These are phyloP conservation scores for Chlamydomonas eustigma DNA, from an alignment of 139 green algal genomes.

Conservation along the genomic window DNA sequence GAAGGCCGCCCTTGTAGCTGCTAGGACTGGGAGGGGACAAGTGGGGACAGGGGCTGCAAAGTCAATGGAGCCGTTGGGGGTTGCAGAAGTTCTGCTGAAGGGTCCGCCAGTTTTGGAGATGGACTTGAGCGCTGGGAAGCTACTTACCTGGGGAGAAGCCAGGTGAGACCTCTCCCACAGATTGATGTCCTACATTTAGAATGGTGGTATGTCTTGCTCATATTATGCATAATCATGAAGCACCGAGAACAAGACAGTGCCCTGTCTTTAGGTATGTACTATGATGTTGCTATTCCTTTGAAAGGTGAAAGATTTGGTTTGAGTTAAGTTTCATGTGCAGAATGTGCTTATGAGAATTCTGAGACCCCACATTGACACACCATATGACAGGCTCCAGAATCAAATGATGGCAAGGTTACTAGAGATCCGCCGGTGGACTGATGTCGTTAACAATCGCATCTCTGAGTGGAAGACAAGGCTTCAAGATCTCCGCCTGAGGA, in stretches of 20 bases:
- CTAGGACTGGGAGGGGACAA: too few species aligned
- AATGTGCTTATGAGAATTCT: too few species aligned
- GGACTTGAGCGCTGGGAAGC: background rate
- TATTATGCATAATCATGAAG: too few species aligned
- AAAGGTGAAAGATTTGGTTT: too few species aligned
- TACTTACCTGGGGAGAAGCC: background rate
- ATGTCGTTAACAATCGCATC: background rate
- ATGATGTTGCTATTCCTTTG: too few species aligned
- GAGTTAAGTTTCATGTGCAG: too few species aligned
- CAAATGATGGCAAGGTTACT: background rate
- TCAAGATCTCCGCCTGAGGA: conserved; percentile 19
- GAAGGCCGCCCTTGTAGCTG: background rate
- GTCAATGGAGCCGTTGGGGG: background rate
- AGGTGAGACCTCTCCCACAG: too few species aligned
- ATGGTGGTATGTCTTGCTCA: too few species aligned
- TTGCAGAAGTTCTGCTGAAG: background rate
- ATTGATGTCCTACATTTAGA: too few species aligned
- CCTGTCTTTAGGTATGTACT: too few species aligned
- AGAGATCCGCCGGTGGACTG: background rate
- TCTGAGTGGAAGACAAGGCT: background rate
- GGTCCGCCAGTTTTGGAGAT: background rate
- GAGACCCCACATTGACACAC: too few species aligned
- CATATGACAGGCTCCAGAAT: background rate
- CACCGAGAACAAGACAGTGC: too few species aligned
- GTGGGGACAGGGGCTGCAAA: background rate